phyloP scores from a whole-genome alignment of 257 asterid genomes.

The Petunia axillaris region DNA sequence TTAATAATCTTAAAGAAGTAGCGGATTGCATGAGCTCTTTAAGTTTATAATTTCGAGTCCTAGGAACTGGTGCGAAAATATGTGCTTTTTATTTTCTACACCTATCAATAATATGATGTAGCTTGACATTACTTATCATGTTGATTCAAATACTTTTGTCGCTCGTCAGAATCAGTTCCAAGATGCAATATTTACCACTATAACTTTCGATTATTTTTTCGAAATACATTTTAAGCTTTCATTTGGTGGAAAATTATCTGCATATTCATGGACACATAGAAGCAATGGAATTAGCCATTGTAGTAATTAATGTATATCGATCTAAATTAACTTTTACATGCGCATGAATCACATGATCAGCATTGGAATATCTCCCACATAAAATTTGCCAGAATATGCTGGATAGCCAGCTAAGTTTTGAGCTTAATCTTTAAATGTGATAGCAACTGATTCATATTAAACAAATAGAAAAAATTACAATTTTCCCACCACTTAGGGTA shows the following conservation, averaged over 20 bases:
- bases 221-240: not conserved
- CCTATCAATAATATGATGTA: not conserved
- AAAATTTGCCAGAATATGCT: not conserved
- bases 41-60: too few species aligned
- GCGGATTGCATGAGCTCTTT: too few species aligned
- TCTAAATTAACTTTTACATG: not conserved
- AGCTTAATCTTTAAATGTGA: not conserved
- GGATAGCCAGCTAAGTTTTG: not conserved
- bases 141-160: not conserved
- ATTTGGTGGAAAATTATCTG: too few species aligned
- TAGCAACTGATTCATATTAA: not conserved
- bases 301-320: not conserved
- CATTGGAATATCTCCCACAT: not conserved
- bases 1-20: too few species aligned
- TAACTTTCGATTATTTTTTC: not conserved
- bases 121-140: conserved; percentile 30
- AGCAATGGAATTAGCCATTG: not conserved
- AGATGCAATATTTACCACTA: not conserved
- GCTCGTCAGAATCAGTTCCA: not conserved
- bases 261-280: too few species aligned
- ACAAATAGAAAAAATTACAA: not conserved
- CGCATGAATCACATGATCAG: not conserved
- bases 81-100: too few species aligned
- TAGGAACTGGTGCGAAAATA: too few species aligned
- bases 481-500: not conserved